Percentiles rank a stretch among this genome's conserved stretches.
Conservation (phyloP, 2,329 filamentous ascomycete genomes). For the Pseudogymnoascus pannorum region DNA sequence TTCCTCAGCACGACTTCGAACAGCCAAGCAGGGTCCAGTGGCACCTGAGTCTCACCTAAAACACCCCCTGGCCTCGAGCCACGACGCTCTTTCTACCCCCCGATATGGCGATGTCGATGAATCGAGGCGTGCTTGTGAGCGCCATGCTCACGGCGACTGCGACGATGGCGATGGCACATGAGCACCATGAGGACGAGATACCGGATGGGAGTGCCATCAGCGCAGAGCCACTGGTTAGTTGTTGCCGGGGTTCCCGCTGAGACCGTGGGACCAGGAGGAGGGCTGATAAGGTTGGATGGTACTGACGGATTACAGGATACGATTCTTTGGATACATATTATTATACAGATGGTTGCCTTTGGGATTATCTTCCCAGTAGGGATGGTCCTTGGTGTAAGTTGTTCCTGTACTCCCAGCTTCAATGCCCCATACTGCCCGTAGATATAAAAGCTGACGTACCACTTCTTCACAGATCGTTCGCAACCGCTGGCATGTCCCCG, state of each 20-base stretch:
- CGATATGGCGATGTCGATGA: not conserved
- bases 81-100: not conserved
- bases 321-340: slow-evolving; percentile 88
- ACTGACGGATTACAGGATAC: slow-evolving; percentile 49
- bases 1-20: not conserved
- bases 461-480: slow-evolving; percentile 61
- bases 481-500: slow-evolving; percentile 88
- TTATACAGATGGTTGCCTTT: slow-evolving; percentile 79
- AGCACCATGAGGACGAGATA: slow-evolving; percentile 50
- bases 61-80: not conserved
- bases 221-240: slow-evolving; percentile 62
- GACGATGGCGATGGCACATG: slow-evolving; percentile 26
- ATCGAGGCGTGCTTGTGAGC: not conserved
- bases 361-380: slow-evolving; percentile 88
- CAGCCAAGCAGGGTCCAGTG: not conserved
- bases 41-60: not conserved
- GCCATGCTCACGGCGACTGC: slow-evolving; percentile 9
- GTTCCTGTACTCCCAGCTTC: not conserved
- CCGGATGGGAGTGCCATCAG: slow-evolving; percentile 63
- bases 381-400: slow-evolving; percentile 84
- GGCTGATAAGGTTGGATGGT: slow-evolving; percentile 28
- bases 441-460: slow-evolving; percentile 11
- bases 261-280: not conserved
- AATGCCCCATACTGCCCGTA: not conserved
- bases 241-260: not conserved